These are phyloP conservation scores for Colletotrichum eleusines DNA, from an alignment of 2,329 filamentous ascomycete species.

Conservation along the genomic window DNA sequence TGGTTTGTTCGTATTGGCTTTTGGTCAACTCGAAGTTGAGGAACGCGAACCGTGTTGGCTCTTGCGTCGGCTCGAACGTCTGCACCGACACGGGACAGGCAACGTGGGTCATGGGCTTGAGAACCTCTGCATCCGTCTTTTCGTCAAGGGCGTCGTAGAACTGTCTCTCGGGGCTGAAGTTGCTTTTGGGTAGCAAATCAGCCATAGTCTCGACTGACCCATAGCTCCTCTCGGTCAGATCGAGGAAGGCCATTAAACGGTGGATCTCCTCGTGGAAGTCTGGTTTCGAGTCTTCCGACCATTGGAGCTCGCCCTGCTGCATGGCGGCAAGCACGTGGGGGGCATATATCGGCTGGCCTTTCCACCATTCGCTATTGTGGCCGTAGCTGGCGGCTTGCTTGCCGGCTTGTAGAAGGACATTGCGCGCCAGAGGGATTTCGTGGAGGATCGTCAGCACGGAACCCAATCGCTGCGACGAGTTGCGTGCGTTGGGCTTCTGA, in stretches of 20 bases:
- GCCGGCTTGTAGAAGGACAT: conserved; percentile 63
- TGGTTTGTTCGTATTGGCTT: conserved; percentile 54
- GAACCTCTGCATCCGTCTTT: conserved; percentile 38
- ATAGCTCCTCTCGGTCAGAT: conserved; percentile 70
- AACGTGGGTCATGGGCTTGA: conserved; percentile 50
- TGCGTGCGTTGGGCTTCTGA: conserved; percentile 50
- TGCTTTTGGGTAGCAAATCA: conserved; percentile 51
- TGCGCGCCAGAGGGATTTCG: conserved; percentile 69
- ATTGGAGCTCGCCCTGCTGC: conserved; percentile 48
- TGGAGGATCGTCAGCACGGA: conserved; percentile 70
- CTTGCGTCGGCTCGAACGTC: conserved; percentile 46
- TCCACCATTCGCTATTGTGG: conserved; percentile 71
- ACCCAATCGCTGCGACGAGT: conserved; percentile 59
- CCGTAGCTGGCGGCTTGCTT: conserved; percentile 62
- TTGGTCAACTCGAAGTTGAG: conserved; percentile 55
- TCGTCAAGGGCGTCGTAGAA: conserved; percentile 58
- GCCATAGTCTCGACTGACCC: conserved; percentile 65
- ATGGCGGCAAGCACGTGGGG: conserved; percentile 53
- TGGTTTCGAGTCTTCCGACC: conserved; percentile 50
- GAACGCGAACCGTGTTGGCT: conserved; percentile 55
- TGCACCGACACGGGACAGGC: conserved; percentile 47
- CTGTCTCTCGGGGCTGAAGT: conserved; percentile 54
- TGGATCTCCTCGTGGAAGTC: conserved; percentile 68
- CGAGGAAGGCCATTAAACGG: conserved; percentile 73
- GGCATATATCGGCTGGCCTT: conserved; percentile 63